These are phyloP conservation scores for Odontarrhena argentea DNA, from an alignment of 345 rosid species.

Conservation along the genomic window DNA sequence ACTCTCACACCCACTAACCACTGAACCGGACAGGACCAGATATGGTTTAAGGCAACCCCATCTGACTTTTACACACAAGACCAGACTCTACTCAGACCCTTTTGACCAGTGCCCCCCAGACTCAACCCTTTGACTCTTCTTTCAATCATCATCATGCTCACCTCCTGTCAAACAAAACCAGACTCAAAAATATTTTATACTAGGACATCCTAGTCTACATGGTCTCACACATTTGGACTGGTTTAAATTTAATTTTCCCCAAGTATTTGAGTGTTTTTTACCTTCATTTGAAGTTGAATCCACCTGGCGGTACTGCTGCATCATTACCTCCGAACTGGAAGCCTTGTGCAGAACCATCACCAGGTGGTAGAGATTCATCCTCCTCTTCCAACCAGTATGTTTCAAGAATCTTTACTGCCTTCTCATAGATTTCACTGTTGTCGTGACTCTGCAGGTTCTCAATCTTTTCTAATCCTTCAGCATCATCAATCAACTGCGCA, in stretches of 20 bases:
- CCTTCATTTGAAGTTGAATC: conserved; percentile 81
- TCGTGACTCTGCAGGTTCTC: conserved; percentile 87
- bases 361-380: conserved; percentile 73
- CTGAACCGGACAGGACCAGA: conserved; percentile 23
- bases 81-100: conserved; percentile 38
- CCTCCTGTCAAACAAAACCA: conserved; percentile 39
- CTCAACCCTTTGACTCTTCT: conserved; percentile 22
- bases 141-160: conserved; percentile 22
- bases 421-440: conserved; percentile 82
- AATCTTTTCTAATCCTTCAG: conserved; percentile 78
- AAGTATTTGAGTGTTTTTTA: conserved; percentile 16
- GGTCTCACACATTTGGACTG: conserved; percentile 14
- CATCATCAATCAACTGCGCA: conserved; percentile 77
- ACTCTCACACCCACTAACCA: conserved; percentile 40
- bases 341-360: conserved; percentile 58
- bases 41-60: conserved; percentile 8
- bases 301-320: conserved; percentile 69
- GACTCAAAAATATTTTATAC: conserved; percentile 20
- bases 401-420: conserved; percentile 83
- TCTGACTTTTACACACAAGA: conserved; percentile 38
- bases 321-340: conserved; percentile 67
- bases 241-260: background rate
- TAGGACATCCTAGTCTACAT: conserved; percentile 1
- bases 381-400: conserved; percentile 83
- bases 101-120: conserved; percentile 26